Base-by-base conservation (phyloP, 176 grass and related monocot species). In the Pharus latifolius region DNA sequence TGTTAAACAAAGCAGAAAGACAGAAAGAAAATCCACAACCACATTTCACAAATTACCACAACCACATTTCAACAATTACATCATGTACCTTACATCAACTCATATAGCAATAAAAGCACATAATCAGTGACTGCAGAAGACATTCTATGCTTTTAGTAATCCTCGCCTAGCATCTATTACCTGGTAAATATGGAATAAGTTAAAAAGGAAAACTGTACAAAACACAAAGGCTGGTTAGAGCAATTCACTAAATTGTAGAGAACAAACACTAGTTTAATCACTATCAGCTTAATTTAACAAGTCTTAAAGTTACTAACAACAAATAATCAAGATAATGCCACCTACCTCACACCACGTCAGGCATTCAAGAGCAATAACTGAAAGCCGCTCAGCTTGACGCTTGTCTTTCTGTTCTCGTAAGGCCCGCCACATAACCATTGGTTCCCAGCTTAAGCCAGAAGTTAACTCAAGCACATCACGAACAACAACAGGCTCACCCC, bases 341-440 rank as follows among this genome's bases (percentile, higher is more conserved):
- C 53, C 35, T 24, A 90, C 94, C 78, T 80, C 49, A 55, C 3
- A 60, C 89, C 83, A 98, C 3, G 72, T 27, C 15, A 78, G 51
- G 17, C 84, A 98, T 50, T 98, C 87, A 60, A 91, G 59, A 49
- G 87, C 89, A 20, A 23, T n/a, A 48, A 98, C 83, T 30, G 62
- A n/a, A 11, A 93, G 33, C 1, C 77, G 61, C 18, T 88, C 94
- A 2, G 47, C 13, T 51, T 53, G 22, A 1, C 37, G 17, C 56
- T 81, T 87, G 3, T 80, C 40, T 37, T 26, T 90, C 46, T 24
- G 83, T 58, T 98, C 89, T 66, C 94, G 59, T 50, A 98, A 62
- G 8, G 89, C 94, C 8, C 94, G 78, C 94, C 94, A 98, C 94
- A 98, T 98, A 65, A 98, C 89, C 86, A 93, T 90, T 10, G 89